Evolutionary conservation across 345 rosid genomes (phyloP).

Genomic region (Lepidium sativum): DNA sequence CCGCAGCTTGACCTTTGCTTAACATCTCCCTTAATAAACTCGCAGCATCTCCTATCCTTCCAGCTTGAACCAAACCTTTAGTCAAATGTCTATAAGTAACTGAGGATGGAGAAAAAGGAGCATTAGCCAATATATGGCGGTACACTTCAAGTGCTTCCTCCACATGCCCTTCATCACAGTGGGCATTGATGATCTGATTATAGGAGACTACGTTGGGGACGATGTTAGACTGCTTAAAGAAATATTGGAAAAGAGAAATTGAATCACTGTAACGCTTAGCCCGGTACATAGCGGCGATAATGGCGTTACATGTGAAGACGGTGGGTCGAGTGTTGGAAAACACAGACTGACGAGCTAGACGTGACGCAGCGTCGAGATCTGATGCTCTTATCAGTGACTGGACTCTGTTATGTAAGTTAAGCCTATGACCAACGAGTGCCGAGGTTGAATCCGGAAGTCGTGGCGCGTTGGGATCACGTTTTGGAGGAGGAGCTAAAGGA

Average conservation of each 20-base stretch:
- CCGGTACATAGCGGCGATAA: slow-evolving; percentile 91
- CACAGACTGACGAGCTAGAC: slow-evolving; percentile 63
- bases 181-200: slow-evolving; percentile 75
- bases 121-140: slow-evolving; percentile 52
- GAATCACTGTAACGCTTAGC: slow-evolving; percentile 74
- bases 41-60: slow-evolving; percentile 68
- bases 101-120: slow-evolving; percentile 70
- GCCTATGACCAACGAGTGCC: slow-evolving; percentile 70
- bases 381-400: slow-evolving; percentile 89
- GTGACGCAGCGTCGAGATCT: slow-evolving; percentile 87
- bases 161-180: slow-evolving; percentile 78
- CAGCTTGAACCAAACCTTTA: slow-evolving; percentile 73
- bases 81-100: slow-evolving; percentile 91
- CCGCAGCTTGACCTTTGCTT: slow-evolving; percentile 89
- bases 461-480: slow-evolving; percentile 86
- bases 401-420: slow-evolving; percentile 84
- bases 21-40: slow-evolving; percentile 83
- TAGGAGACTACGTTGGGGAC: slow-evolving; percentile 97
- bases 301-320: slow-evolving; percentile 93
- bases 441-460: slow-evolving; percentile 84
- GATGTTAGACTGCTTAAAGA: slow-evolving; percentile 67
- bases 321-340: slow-evolving; percentile 68
- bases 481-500: slow-evolving; percentile 46
- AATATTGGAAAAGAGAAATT: slow-evolving; percentile 61
- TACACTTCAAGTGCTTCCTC: slow-evolving; percentile 63